Base-by-base conservation (phyloP, 768 basidiomycete genomes). In the Mrakia gelida region DNA sequence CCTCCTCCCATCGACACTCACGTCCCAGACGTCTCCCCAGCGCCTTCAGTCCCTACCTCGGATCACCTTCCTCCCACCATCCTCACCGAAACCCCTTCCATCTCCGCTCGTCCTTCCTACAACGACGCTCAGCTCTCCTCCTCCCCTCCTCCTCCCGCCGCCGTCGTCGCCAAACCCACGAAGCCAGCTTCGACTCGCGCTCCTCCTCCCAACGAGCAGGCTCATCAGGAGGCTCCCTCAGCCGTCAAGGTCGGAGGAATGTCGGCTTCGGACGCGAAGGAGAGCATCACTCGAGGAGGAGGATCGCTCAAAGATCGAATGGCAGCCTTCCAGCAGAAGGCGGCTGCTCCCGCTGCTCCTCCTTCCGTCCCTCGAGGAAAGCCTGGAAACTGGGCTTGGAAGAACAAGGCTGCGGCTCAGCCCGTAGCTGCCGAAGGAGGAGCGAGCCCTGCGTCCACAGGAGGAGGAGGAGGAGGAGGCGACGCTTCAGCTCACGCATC, bases 281-380 rank as follows among this genome's bases (percentile, higher is more conserved):
- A 71, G 59, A 71, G 67, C 28, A 72, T 79, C 78, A 76, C 62
- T 23, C n/a, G 28, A 26, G 78, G 78, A 30, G 68, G 74, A 52
- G 68, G 74, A 28, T 73, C 62, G 23, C 72, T 80, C 41, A 71
- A 74, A n/a, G 80, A 79, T 34, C 65, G 80, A 1, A 78, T 80
- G 73, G 77, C 76, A 34, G 71, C 72, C 63, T 79, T 80, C 77
- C 79, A 80, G 62, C 75, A 75, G 34, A 43, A 72, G 41, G 73
- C 75, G 4, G 63, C 73, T 5, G 38, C 63, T 30, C 13, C 67
- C 30, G 56, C 68, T 30, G 15, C 79, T 30, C 73, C 76, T 2
- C 76, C 79, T 28, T 62, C 76, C n/a, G 52, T 73, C 15, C 72
- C 77, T 23, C 54, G 77, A 54, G 52, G 45, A 26, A 78, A 80